phyloP scores from a whole-genome alignment of 352 stramenopile species.

The Phytophthora pistaciae region DNA sequence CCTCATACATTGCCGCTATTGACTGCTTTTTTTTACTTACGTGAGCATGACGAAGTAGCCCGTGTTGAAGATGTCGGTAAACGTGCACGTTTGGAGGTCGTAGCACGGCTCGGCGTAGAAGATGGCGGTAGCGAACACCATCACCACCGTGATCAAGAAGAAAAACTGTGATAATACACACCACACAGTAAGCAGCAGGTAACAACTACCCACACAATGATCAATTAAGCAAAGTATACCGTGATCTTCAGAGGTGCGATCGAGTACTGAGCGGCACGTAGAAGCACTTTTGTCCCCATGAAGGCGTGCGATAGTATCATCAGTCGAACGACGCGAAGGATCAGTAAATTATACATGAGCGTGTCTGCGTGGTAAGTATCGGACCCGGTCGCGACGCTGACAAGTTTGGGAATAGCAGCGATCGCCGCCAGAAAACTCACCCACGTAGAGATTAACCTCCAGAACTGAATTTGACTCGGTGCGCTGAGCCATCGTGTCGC shows the following conservation, averaged over 20 bases:
- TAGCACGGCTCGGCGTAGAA: slow-evolving; percentile 61
- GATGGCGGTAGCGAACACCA: slow-evolving; percentile 53
- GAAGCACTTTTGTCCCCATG: slow-evolving; percentile 48
- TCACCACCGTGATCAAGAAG: slow-evolving; percentile 54
- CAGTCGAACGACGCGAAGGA: slow-evolving; percentile 44
- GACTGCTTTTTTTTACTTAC: slow-evolving; percentile 20
- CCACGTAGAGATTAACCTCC: slow-evolving; percentile 35
- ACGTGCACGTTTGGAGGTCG: slow-evolving; percentile 47
- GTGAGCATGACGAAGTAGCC: slow-evolving; percentile 64
- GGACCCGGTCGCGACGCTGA: background rate
- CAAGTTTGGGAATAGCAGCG: slow-evolving; percentile 34
- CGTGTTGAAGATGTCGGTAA: slow-evolving; percentile 65
- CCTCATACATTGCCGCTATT: background rate
- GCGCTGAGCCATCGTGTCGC: slow-evolving; percentile 21
- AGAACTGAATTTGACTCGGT: slow-evolving; percentile 33
- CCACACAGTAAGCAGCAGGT: too few species aligned
- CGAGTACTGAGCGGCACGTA: slow-evolving; percentile 35
- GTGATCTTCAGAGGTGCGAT: slow-evolving; percentile 54
- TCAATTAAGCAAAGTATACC: background rate
- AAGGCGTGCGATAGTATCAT: slow-evolving; percentile 39
- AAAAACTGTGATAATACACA: slow-evolving; percentile 33
- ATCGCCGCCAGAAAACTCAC: slow-evolving; percentile 33
- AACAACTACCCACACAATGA: too few species aligned
- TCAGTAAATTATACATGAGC: slow-evolving; percentile 33
- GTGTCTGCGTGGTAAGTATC: slow-evolving; percentile 12